phyloP scores from a whole-genome alignment of 2,329 filamentous ascomycete genomes.

The Cladosporium colombiae region DNA sequence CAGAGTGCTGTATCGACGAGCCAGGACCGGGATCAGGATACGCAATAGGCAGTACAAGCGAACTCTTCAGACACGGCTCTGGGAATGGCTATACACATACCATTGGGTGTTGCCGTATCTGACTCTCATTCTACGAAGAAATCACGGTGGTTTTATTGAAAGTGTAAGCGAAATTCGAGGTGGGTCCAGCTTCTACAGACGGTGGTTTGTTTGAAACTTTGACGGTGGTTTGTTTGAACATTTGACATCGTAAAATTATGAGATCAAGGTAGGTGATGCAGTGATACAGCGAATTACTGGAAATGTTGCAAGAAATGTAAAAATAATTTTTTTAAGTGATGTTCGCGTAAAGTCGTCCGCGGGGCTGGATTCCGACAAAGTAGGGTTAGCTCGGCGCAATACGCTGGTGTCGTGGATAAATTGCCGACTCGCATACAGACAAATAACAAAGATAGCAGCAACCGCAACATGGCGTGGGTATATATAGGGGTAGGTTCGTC shows the following conservation, averaged over 20 bases:
- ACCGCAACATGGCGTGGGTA: no score
- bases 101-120: no score
- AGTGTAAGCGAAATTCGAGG: constrained; percentile 8
- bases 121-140: constrained; percentile 15
- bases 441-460: no score
- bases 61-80: no score
- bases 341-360: background rate
- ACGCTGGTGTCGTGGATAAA: background rate
- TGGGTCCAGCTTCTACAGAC: constrained; percentile 11
- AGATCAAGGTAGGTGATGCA: background rate
- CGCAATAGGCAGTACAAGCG: no score
- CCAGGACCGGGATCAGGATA: no score
- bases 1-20: no score
- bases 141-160: constrained; percentile 6
- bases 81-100: no score
- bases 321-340: background rate
- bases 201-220: constrained; percentile 7
- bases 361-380: background rate
- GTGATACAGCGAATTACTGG: background rate
- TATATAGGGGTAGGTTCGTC: no score
- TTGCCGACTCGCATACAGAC: no score
- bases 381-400: background rate
- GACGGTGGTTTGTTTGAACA: constrained; percentile 7
- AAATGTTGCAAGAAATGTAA: background rate
- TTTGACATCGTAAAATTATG: constrained; percentile 1